These are phyloP conservation scores for Citrullus colocynthis DNA, from an alignment of 306 rosid species.

Conservation along the genomic window DNA sequence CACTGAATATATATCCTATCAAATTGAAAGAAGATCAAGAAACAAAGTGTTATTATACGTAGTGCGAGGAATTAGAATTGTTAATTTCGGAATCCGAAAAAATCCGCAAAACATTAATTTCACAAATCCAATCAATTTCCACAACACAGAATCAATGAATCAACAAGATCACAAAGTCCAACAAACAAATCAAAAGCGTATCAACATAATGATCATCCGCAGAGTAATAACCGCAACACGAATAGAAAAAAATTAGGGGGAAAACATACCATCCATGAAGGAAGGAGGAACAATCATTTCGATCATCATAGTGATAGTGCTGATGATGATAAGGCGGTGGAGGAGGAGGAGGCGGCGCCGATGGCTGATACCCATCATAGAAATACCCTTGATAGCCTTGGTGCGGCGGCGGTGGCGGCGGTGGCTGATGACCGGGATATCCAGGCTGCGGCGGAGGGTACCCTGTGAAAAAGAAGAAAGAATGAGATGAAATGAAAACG, in stretches of 20 bases:
- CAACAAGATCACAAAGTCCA: not conserved
- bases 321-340: conserved; percentile 21
- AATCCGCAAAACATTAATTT: not conserved
- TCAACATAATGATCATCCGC: not conserved
- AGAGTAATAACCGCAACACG: not conserved
- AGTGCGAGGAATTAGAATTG: not conserved
- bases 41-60: not conserved
- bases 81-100: not conserved
- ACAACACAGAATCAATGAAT: not conserved
- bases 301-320: conserved; percentile 5
- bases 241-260: not conserved
- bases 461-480: not conserved
- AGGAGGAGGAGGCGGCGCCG: conserved; percentile 32
- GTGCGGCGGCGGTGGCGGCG: conserved; percentile 41
- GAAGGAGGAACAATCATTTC: conserved; percentile 33
- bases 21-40: not conserved
- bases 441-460: conserved; percentile 26
- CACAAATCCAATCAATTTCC: not conserved
- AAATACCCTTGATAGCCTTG: conserved; percentile 76
- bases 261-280: conserved; percentile 55
- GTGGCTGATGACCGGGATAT: conserved; percentile 15
- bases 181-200: not conserved
- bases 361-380: conserved; percentile 41
- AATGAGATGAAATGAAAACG: not conserved
- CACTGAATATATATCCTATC: too few species aligned